phyloP scores from a whole-genome alignment of 306 rosid species.

The Abrus precatorius region DNA sequence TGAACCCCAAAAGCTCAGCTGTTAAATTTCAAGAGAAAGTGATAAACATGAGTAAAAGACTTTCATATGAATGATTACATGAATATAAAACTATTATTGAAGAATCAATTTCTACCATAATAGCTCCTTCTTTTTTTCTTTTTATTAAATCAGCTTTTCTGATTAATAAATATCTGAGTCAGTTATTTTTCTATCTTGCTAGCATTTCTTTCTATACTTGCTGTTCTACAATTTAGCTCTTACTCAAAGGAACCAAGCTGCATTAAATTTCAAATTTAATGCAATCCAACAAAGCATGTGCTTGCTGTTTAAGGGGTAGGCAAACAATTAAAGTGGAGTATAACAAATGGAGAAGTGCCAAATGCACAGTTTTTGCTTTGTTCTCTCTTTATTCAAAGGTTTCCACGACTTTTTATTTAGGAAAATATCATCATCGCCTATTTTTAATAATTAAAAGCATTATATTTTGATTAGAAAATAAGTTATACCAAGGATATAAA shows the following conservation, averaged over 20 bases:
- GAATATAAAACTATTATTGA: background rate
- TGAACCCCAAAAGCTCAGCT: conserved; percentile 87
- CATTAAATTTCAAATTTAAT: conserved; percentile 37
- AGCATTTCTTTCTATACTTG: background rate
- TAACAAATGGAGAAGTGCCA: background rate
- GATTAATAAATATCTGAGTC: background rate
- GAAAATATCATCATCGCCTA: too few species aligned
- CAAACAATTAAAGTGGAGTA: conserved; percentile 27
- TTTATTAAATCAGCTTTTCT: background rate
- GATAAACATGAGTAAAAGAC: background rate
- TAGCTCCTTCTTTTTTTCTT: background rate
- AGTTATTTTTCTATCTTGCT: background rate
- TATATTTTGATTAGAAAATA: too few species aligned
- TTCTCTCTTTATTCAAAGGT: too few species aligned
- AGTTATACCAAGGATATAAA: too few species aligned
- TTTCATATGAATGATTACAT: background rate
- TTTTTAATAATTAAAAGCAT: too few species aligned
- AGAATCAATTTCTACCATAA: too few species aligned
- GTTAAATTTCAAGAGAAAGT: conserved; percentile 47
- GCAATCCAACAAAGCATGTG: conserved; percentile 46
- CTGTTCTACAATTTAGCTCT: background rate
- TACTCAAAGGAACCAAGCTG: background rate
- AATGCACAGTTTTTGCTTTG: background rate
- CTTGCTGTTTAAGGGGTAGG: conserved; percentile 26
- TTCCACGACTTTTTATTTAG: too few species aligned